Base-by-base conservation (phyloP, 495 filamentous ascomycete species). In the Hyaloscypha variabilis region DNA sequence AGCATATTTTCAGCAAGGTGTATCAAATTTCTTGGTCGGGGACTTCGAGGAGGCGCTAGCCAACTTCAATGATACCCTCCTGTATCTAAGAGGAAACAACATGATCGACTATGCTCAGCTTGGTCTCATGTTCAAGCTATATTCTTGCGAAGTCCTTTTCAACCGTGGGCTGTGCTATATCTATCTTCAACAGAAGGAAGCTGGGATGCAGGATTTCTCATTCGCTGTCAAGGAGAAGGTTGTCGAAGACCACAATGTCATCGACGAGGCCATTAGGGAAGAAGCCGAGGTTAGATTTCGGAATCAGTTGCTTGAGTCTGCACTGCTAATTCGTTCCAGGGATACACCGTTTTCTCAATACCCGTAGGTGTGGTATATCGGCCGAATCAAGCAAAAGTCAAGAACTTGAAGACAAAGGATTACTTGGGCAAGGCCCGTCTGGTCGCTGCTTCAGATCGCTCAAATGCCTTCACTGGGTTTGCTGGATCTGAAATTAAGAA, bases 321-420 rank as follows among this genome's bases (percentile, higher is more conserved):
- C 28, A 10, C 29, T 28, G 31, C 65, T 72, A 65, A 69, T 39
- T 46, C 17, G 2, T 56, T 60, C 66, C 58, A 96, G 94, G 94
- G 94, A 55, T 99, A 98, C 73, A 99, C 96, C 1, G 95, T 99
- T 14, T 99, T 99, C 81, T 99, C 95, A 2, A 97, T 99, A 51
- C 95, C 95, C 1, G 93, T 98, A 31, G 95, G 95, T 19, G 88
- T 97, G 49, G 81, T 99, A 52, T 99, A 98, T 78, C 85, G 95
- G 54, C 95, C 95, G 36, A 98, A 97, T 75, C 92, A 93, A 66
- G 93, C 96, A 66, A 99, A 99, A 76, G 95, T 99, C 61, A 96
- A 94, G 76, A 99, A 99, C 71, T 82, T 99, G 68, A 96, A 97
- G 78, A 88, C 91, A 25, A 97, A 97, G 75, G 93, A 98, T 72